These are phyloP conservation scores for Monsonia emarginata DNA, from an alignment of 441 rosid genomes.

Conservation along the genomic window DNA sequence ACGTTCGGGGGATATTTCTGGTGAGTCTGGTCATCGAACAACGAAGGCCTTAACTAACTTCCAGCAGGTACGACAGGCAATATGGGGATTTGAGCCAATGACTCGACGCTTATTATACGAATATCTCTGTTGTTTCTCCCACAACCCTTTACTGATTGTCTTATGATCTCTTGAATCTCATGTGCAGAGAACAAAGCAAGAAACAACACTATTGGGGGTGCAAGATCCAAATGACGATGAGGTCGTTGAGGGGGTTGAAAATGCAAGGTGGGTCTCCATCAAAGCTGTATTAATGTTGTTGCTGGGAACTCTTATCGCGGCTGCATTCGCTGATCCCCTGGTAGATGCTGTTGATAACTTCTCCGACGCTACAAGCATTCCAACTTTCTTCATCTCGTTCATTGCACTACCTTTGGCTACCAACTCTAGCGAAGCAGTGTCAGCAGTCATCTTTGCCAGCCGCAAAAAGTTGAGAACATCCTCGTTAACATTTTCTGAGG, in stretches of 20 bases:
- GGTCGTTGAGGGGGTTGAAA: conserved; percentile 36
- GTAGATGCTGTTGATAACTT: conserved; percentile 83
- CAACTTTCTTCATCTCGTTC: conserved; percentile 91
- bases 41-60: conserved; percentile 38
- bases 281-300: conserved; percentile 67
- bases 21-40: conserved; percentile 45
- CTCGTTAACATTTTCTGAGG: conserved; percentile 88
- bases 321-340: conserved; percentile 84
- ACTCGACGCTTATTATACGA: no score
- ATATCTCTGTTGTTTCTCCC: no score
- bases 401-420: conserved; percentile 82
- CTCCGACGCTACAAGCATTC: conserved; percentile 76
- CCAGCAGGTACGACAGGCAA: conserved; percentile 53
- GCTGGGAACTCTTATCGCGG: conserved; percentile 70
- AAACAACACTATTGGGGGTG: conserved; percentile 37
- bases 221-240: conserved; percentile 44
- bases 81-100: no score
- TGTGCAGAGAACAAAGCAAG: conserved; percentile 55
- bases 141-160: no score
- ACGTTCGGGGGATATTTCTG: conserved; percentile 22
- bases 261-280: conserved; percentile 36
- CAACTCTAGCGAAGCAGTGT: conserved; percentile 84
- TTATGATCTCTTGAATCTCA: conserved; percentile 7
- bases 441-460: conserved; percentile 70
- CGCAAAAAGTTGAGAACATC: conserved; percentile 67